These are phyloP conservation scores for Eutrema salsugineum DNA, from an alignment of 441 rosid species.

Conservation along the genomic window DNA sequence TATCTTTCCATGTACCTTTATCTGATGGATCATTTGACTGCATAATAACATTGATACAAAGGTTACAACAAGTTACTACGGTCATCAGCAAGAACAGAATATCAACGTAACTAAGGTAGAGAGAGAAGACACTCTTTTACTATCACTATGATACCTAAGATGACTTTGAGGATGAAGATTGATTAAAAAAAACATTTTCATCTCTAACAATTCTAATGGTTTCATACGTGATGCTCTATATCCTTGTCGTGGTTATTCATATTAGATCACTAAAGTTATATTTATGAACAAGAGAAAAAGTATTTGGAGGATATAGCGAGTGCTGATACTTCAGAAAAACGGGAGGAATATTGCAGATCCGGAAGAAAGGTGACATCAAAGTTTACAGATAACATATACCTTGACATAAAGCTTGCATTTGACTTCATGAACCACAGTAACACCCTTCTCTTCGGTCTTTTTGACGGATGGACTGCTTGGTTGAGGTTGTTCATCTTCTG, in stretches of 20 bases:
- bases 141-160: constrained; percentile 1
- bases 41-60: background rate
- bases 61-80: background rate
- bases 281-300: background rate
- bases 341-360: background rate
- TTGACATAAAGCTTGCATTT: constrained; percentile 96
- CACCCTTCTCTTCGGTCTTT: constrained; percentile 82
- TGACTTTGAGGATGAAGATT: background rate
- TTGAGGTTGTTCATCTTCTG: constrained; percentile 68
- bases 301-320: background rate
- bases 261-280: background rate
- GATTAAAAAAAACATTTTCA: background rate
- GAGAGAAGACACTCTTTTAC: background rate
- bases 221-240: background rate
- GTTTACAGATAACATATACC: constrained; percentile 40
- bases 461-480: constrained; percentile 96
- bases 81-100: background rate
- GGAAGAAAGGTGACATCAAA: background rate
- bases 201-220: background rate
- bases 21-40: constrained; percentile 57
- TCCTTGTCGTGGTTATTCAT: background rate
- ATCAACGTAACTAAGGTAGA: background rate
- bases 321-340: background rate
- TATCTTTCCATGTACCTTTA: constrained; percentile 92
- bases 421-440: constrained; percentile 80